These are phyloP conservation scores for Xylariaceae sp. DNA, from an alignment of 2,329 filamentous ascomycete genomes.

Conservation along the genomic window DNA sequence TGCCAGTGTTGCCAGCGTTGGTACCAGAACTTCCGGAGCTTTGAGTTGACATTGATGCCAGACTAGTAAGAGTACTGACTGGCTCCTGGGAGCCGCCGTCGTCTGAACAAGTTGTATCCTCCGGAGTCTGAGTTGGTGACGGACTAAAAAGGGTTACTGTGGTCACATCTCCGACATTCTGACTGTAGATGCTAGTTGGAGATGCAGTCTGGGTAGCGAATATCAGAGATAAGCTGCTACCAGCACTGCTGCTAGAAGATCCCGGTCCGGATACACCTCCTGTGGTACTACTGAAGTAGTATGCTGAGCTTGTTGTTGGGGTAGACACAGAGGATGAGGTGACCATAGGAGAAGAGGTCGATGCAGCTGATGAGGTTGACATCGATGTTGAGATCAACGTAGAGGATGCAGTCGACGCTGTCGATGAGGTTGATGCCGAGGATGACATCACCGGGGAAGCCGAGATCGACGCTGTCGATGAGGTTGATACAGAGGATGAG, in stretches of 20 bases:
- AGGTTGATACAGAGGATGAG: not conserved
- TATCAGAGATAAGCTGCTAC: slow-evolving; percentile 13
- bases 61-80: slow-evolving; percentile 11
- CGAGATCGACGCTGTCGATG: not conserved
- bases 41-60: slow-evolving; percentile 5
- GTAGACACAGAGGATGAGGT: not conserved
- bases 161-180: slow-evolving; percentile 21
- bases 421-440: not conserved
- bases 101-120: slow-evolving; percentile 1
- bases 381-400: not conserved
- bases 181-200: slow-evolving; percentile 23
- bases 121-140: slow-evolving; percentile 4
- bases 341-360: not conserved
- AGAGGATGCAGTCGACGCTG: not conserved
- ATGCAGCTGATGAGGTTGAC: not conserved
- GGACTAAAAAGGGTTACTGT: slow-evolving; percentile 20
- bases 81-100: slow-evolving; percentile 9
- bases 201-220: slow-evolving; percentile 13
- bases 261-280: not conserved
- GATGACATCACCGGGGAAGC: not conserved
- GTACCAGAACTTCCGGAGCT: slow-evolving; percentile 3
- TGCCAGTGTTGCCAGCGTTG: slow-evolving; percentile 3
- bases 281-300: slow-evolving; percentile 4
- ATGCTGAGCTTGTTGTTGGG: not conserved
- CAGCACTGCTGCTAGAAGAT: slow-evolving; percentile 9